phyloP scores from a whole-genome alignment of 2,329 filamentous ascomycete genomes.

The Monosporascus sp. region DNA sequence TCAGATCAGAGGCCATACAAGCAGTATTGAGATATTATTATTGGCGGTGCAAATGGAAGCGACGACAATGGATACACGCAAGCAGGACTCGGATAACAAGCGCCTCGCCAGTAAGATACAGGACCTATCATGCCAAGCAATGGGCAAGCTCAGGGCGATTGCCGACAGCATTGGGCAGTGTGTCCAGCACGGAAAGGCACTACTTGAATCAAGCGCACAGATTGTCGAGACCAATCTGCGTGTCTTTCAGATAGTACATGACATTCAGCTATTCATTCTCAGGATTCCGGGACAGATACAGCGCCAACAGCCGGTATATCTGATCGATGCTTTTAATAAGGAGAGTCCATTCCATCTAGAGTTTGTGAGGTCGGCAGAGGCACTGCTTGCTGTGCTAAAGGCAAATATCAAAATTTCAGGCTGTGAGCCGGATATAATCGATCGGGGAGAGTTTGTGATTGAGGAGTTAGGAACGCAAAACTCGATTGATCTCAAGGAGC shows the following conservation, averaged over 20 bases:
- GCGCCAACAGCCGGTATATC: neutral
- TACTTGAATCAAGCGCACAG: neutral
- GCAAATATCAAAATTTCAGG: too few species aligned
- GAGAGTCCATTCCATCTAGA: neutral
- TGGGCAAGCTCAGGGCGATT: neutral
- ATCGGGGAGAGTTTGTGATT: too few species aligned
- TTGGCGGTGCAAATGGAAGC: neutral
- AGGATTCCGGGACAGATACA: neutral
- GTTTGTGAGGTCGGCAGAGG: slow-evolving; percentile 21
- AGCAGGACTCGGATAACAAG: neutral
- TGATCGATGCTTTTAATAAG: neutral
- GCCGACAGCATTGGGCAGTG: neutral
- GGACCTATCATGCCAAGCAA: too few species aligned
- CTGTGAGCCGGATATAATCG: too few species aligned
- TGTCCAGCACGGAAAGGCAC: neutral
- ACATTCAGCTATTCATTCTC: neutral
- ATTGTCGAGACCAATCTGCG: neutral
- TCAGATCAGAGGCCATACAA: neutral
- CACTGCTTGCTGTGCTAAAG: too few species aligned
- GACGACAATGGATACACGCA: neutral
- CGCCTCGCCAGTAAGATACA: too few species aligned
- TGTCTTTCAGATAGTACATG: neutral
- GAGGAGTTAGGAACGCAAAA: too few species aligned
- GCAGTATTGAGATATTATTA: neutral
- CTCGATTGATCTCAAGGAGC: too few species aligned